phyloP scores from a whole-genome alignment of 805 yeast species.

The Metschnikowia drakensbergensis region DNA sequence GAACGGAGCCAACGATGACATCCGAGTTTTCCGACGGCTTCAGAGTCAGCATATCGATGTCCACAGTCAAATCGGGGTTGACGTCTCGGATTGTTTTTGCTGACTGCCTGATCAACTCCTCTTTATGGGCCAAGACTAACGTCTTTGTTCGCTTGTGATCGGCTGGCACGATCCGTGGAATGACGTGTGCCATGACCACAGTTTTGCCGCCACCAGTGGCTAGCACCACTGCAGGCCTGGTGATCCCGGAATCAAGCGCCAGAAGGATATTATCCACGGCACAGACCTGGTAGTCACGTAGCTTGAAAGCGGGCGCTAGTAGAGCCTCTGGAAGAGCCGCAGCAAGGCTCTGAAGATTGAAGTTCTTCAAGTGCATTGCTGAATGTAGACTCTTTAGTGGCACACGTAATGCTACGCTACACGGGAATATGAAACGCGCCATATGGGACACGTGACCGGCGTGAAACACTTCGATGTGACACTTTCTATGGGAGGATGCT shows the following conservation, averaged over 20 bases:
- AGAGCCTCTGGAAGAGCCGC: neutral
- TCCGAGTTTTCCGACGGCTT: conserved; percentile 48
- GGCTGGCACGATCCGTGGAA: conserved; percentile 40
- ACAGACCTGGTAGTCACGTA: conserved; percentile 62
- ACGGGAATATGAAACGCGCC: too few species aligned
- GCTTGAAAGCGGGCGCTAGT: conserved; percentile 2
- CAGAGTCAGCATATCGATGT: conserved; percentile 64
- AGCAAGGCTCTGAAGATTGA: too few species aligned
- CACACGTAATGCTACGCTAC: too few species aligned
- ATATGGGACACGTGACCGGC: too few species aligned
- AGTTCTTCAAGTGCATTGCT: too few species aligned
- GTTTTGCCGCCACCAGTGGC: conserved; percentile 98
- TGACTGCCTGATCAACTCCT: conserved; percentile 76
- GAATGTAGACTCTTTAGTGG: too few species aligned
- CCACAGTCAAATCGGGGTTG: conserved; percentile 52
- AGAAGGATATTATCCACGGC: conserved; percentile 57
- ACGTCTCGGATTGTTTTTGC: conserved; percentile 41
- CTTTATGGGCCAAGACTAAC: conserved; percentile 73
- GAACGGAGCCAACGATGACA: conserved; percentile 75
- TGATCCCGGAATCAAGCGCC: conserved; percentile 43
- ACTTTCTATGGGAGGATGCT: too few species aligned
- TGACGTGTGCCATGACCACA: conserved; percentile 62
- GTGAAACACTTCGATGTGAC: too few species aligned
- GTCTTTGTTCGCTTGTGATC: conserved; percentile 24
- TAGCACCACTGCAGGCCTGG: conserved; percentile 72